Conservation (phyloP, 2,329 filamentous ascomycete species). For the Calonectria montana region DNA sequence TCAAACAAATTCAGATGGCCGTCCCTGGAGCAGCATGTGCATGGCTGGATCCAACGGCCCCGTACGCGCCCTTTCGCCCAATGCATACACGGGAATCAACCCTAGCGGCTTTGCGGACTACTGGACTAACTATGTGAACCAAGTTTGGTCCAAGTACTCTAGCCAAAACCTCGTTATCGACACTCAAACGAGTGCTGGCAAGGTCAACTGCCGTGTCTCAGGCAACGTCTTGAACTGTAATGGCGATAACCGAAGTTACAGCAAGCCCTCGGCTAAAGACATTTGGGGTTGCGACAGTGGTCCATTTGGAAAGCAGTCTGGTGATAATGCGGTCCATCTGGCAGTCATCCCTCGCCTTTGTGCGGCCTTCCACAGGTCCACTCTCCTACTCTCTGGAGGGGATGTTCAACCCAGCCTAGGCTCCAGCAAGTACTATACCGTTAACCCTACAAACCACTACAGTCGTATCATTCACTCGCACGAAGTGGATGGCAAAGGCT, state of each 20-base stretch:
- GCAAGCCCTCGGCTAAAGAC: conserved; percentile 55
- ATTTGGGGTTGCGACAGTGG: conserved; percentile 64
- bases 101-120: conserved; percentile 52
- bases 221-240: conserved; percentile 51
- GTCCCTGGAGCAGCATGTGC: conserved; percentile 58
- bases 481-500: conserved; percentile 70
- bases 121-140: conserved; percentile 57
- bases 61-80: conserved; percentile 58
- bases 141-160: conserved; percentile 58
- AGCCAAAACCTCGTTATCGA: conserved; percentile 53
- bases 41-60: conserved; percentile 47
- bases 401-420: conserved; percentile 55
- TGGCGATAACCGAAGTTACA: conserved; percentile 55
- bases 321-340: conserved; percentile 53
- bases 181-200: conserved; percentile 53
- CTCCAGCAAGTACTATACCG: conserved; percentile 55
- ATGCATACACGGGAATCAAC: conserved; percentile 51
- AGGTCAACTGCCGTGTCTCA: conserved; percentile 53
- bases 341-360: conserved; percentile 61
- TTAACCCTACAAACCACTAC: conserved; percentile 64
- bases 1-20: conserved; percentile 44
- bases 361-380: conserved; percentile 60
- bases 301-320: conserved; percentile 51
- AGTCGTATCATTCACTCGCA: conserved; percentile 68
- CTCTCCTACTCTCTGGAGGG: conserved; percentile 57